These are phyloP conservation scores for Diutina neorugosa DNA, from an alignment of 1,139 yeast species.

Conservation along the genomic window DNA sequence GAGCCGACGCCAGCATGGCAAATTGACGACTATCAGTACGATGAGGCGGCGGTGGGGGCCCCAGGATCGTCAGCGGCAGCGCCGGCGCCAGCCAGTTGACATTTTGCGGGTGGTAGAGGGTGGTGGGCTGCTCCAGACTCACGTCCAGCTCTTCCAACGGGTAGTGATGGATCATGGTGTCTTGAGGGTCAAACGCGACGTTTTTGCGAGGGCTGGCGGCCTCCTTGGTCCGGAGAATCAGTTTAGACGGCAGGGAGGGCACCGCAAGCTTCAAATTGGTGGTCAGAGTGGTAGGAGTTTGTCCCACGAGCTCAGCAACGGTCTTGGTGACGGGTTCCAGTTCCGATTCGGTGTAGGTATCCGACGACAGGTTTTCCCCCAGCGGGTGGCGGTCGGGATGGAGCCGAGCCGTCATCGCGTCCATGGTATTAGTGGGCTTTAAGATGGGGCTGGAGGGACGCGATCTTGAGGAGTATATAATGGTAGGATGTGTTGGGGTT, in stretches of 20 bases:
- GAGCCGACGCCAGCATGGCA: neutral
- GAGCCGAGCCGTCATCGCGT: neutral
- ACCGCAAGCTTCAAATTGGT: neutral
- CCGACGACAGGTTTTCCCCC: neutral
- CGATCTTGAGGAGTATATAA: neutral
- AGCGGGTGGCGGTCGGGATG: neutral
- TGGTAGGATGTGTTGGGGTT: neutral
- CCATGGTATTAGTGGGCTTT: neutral
- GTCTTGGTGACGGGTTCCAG: neutral
- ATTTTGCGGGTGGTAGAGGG: neutral
- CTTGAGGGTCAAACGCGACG: neutral
- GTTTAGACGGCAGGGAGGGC: conserved; percentile 23
- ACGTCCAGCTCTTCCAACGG: neutral
- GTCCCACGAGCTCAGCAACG: neutral
- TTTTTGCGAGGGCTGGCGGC: conserved; percentile 22
- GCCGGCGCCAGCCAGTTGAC: neutral
- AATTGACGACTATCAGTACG: neutral
- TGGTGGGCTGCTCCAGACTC: neutral
- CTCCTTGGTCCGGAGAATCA: conserved; percentile 24
- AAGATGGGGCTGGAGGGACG: neutral
- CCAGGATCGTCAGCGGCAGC: neutral
- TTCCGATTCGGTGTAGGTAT: neutral
- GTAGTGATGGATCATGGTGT: neutral
- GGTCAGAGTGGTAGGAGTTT: conserved; percentile 1
- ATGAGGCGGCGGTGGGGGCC: conserved; percentile 2